Conservation (phyloP, 768 basidiomycete species). For the Rubroboletus pulcherrimus region DNA sequence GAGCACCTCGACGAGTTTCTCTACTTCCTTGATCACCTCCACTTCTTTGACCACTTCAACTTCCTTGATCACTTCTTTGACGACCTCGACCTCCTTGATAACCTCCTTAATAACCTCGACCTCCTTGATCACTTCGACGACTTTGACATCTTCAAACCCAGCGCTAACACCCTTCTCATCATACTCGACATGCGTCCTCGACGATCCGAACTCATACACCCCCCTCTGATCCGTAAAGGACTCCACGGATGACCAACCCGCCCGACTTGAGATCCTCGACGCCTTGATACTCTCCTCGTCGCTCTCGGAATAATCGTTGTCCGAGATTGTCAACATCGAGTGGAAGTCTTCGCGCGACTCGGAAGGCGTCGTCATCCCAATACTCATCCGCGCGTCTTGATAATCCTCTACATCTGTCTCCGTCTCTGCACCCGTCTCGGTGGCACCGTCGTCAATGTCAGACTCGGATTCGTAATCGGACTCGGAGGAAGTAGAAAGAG, state of each 20-base stretch:
- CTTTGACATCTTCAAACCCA: slow-evolving; percentile 27
- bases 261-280: slow-evolving; percentile 42
- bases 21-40: slow-evolving; percentile 26
- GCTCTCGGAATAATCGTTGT: slow-evolving; percentile 60
- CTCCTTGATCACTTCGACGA: slow-evolving; percentile 30
- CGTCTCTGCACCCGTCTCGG: slow-evolving; percentile 64
- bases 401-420: slow-evolving; percentile 73
- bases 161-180: slow-evolving; percentile 45
- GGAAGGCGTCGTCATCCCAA: slow-evolving; percentile 59
- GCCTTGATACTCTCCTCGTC: slow-evolving; percentile 76
- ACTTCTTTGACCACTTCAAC: slow-evolving; percentile 36
- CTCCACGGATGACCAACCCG: slow-evolving; percentile 21
- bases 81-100: slow-evolving; percentile 25
- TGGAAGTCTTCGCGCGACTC: slow-evolving; percentile 73
- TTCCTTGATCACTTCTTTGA: slow-evolving; percentile 30
- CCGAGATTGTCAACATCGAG: slow-evolving; percentile 65
- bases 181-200: slow-evolving; percentile 38
- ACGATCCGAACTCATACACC: slow-evolving; percentile 1
- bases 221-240: slow-evolving; percentile 19
- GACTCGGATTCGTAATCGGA: slow-evolving; percentile 44
- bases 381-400: slow-evolving; percentile 69
- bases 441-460: slow-evolving; percentile 38
- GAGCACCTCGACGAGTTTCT: slow-evolving; percentile 15
- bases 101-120: slow-evolving; percentile 29
- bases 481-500: slow-evolving; percentile 21